Conservation (phyloP, 768 basidiomycete species). For the Cyathus striatus region DNA sequence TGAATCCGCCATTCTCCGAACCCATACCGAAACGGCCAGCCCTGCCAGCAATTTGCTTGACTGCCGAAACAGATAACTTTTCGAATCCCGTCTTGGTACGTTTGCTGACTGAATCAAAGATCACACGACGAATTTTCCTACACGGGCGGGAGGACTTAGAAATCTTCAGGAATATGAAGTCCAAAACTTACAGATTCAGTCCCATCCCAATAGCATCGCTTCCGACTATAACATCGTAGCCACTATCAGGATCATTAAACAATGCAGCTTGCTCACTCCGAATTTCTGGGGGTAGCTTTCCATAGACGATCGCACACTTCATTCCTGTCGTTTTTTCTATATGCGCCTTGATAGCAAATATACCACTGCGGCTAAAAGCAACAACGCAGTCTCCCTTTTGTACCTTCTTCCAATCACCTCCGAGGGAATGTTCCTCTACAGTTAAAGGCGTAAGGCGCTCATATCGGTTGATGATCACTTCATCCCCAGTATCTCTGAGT, state of each 20-base stretch:
- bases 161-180: too few species aligned
- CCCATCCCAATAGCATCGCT: constrained; percentile 98
- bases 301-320: constrained; percentile 90
- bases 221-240: constrained; percentile 85
- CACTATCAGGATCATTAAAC: constrained; percentile 84
- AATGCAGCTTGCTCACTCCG: constrained; percentile 87
- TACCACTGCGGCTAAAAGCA: constrained; percentile 69
- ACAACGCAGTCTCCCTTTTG: constrained; percentile 88
- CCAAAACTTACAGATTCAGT: constrained; percentile 74
- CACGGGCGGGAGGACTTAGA: too few species aligned
- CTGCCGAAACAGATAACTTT: constrained; percentile 62
- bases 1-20: constrained; percentile 51
- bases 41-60: constrained; percentile 93
- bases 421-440: constrained; percentile 60
- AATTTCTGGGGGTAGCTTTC: constrained; percentile 86
- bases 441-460: constrained; percentile 82
- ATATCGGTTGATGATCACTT: constrained; percentile 76
- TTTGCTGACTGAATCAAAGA: constrained; percentile 72
- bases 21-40: constrained; percentile 82
- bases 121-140: constrained; percentile 88
- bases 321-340: constrained; percentile 72
- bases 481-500: constrained; percentile 76
- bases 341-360: constrained; percentile 70
- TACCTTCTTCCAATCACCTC: constrained; percentile 54
- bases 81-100: constrained; percentile 42